Conservation (phyloP, 2,329 filamentous ascomycete species). For the Emmonsia crescens region DNA sequence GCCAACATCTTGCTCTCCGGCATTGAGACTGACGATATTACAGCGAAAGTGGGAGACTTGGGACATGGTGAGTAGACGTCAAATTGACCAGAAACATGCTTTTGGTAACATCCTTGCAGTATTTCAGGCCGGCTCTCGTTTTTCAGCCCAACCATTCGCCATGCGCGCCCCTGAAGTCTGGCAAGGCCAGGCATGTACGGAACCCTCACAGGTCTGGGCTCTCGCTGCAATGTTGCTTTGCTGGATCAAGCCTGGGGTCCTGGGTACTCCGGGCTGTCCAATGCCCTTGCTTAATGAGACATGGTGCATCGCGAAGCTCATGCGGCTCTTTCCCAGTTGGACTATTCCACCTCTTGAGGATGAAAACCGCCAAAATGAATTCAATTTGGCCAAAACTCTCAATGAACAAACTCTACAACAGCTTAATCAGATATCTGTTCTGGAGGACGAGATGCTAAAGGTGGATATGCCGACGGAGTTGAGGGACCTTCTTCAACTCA, state of each 20-base stretch:
- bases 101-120: conserved; percentile 6
- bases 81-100: conserved; percentile 2
- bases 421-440: conserved; percentile 73
- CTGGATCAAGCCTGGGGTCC: conserved; percentile 8
- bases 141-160: conserved; percentile 6
- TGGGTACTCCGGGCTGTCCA: conserved; percentile 12
- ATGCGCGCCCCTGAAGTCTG: conserved; percentile 10
- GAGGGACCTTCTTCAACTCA: conserved; percentile 12
- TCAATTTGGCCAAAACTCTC: conserved; percentile 6
- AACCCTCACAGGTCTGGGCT: conserved; percentile 8
- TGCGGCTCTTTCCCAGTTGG: conserved; percentile 13
- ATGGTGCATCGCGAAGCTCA: conserved; percentile 14
- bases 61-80: conserved; percentile 6
- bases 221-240: conserved; percentile 8
- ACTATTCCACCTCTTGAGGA: conserved; percentile 11
- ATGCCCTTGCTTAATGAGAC: conserved; percentile 8
- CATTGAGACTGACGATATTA: conserved; percentile 5
- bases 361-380: conserved; percentile 7
- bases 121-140: conserved; percentile 2
- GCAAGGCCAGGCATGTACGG: conserved; percentile 5
- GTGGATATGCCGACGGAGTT: conserved; percentile 10
- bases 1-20: conserved; percentile 9
- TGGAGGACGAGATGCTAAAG: conserved; percentile 28
- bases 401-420: conserved; percentile 56
- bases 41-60: conserved; percentile 9